Evolutionary conservation across 73 alveolate genomes (phyloP), one percentile per base, ranked within the genome.

Genomic region (Paramecium octaurelia): DNA sequence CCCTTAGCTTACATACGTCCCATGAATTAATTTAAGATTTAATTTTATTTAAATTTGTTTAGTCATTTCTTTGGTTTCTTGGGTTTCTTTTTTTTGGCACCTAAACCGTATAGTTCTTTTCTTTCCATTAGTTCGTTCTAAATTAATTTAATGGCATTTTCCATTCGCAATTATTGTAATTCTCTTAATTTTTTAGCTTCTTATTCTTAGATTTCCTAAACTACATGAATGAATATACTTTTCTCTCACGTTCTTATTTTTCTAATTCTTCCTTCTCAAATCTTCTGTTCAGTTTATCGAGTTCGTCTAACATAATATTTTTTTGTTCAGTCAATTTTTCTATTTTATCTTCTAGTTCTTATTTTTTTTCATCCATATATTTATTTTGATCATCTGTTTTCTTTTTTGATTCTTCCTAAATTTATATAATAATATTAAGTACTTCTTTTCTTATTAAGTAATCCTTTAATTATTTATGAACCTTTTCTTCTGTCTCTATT

Each of bases 1-100:
- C 94, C 94, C 84, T 89, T 89, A 58, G 88, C 44, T 71, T 89
- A 83, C 94, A 89, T 89, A 70, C 94, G 94, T 46, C 94, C 94
- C 94, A 89, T 89, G 50, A 58, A 38, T 89, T 35, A 73, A 73
- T 44, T 80, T 80, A 44, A 80, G 75, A 80, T 80, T 46, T 75
- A 75, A 68, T 73, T 73, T 73, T 73, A 36, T 73, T 73, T 73
- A 64, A 64, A 73, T 34, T 80, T 44, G 24, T 75, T 21, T 80
- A 43, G 43, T 80, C 91, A 80, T 73, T 89, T 89, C 92, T 89
- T 89, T 35, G 84, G 60, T 46, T 64, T 64, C 88, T 89, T 89
- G 27, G 59, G 75, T 50, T 73, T 89, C 94, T 89, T 89, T 44
- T 89, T 89, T 85, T 89, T 89, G n/a, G 83, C 90, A 71, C 94